Conservation (phyloP, 2,329 filamentous ascomycete species). For the Botrytis fragariae region DNA sequence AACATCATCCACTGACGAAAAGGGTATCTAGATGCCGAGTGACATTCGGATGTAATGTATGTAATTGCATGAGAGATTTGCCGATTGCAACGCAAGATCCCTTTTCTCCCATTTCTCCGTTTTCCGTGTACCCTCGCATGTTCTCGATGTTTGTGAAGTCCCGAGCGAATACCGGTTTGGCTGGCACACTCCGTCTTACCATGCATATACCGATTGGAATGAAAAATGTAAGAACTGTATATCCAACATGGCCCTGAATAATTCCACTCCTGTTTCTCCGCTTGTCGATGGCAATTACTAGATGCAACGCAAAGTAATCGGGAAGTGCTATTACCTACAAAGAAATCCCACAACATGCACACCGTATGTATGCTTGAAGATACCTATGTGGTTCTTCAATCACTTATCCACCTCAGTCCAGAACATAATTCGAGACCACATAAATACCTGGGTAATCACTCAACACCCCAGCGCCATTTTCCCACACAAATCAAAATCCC, state of each 20-base stretch:
- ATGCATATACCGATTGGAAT: background rate
- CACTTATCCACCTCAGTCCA: slow-evolving; percentile 3
- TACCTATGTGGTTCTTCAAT: background rate
- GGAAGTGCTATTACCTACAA: background rate
- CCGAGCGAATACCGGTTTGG: slow-evolving; percentile 6
- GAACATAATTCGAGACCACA: slow-evolving; percentile 1
- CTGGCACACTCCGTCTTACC: slow-evolving; percentile 3
- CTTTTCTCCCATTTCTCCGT: background rate
- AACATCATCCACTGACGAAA: slow-evolving; percentile 5
- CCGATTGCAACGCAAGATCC: slow-evolving; percentile 13
- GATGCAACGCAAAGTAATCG: background rate
- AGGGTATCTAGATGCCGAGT: slow-evolving; percentile 8
- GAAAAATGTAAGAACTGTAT: background rate
- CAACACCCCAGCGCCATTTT: background rate
- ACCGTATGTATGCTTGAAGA: background rate
- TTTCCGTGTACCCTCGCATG: background rate
- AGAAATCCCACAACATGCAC: background rate
- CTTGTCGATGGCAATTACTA: background rate
- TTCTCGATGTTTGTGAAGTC: background rate
- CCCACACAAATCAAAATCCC: background rate
- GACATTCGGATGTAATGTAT: slow-evolving; percentile 17
- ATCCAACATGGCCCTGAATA: background rate
- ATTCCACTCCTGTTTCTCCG: background rate
- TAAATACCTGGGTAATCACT: background rate
- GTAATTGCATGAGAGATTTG: slow-evolving; percentile 15